These are phyloP conservation scores for Coleophoma eucalyptorum DNA, from an alignment of 2,329 filamentous ascomycete genomes.

Conservation along the genomic window DNA sequence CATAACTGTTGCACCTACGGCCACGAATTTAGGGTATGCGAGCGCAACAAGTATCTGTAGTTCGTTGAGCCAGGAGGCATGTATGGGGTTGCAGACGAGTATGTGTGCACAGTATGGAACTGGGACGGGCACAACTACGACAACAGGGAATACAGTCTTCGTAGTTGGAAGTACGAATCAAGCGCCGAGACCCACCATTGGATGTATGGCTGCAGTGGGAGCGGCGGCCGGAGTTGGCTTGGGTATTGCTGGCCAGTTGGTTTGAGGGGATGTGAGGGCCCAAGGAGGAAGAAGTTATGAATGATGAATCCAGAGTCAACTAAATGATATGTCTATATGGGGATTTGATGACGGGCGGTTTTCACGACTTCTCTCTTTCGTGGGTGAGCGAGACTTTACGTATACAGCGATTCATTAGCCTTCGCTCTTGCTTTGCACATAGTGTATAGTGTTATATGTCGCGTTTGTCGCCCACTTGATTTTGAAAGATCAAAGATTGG, in stretches of 20 bases:
- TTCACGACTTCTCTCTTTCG: too few species aligned
- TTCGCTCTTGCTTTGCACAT: too few species aligned
- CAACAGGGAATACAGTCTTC: conserved; percentile 1
- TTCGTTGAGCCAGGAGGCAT: conserved; percentile 50
- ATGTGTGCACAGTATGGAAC: conserved; percentile 24
- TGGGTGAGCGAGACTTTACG: too few species aligned
- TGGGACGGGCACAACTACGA: conserved; percentile 1
- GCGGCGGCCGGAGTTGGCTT: conserved; percentile 19
- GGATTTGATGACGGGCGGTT: too few species aligned
- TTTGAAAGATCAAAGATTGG: too few species aligned
- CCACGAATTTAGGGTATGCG: conserved; percentile 34
- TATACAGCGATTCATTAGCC: too few species aligned
- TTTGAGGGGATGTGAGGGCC: conserved; percentile 7
- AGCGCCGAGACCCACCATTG: conserved; percentile 16
- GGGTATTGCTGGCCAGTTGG: conserved; percentile 18
- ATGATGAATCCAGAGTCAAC: too few species aligned
- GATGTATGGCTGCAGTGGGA: conserved; percentile 16
- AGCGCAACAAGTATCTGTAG: conserved; percentile 51
- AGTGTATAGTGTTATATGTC: too few species aligned
- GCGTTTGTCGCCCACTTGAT: too few species aligned
- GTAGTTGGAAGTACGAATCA: conserved; percentile 15
- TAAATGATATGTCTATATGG: too few species aligned
- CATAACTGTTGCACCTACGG: conserved; percentile 43
- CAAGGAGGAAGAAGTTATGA: too few species aligned
- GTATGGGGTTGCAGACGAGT: conserved; percentile 28